These are phyloP conservation scores for Fusarium concolor DNA, from an alignment of 2,329 filamentous ascomycete species.

Conservation along the genomic window DNA sequence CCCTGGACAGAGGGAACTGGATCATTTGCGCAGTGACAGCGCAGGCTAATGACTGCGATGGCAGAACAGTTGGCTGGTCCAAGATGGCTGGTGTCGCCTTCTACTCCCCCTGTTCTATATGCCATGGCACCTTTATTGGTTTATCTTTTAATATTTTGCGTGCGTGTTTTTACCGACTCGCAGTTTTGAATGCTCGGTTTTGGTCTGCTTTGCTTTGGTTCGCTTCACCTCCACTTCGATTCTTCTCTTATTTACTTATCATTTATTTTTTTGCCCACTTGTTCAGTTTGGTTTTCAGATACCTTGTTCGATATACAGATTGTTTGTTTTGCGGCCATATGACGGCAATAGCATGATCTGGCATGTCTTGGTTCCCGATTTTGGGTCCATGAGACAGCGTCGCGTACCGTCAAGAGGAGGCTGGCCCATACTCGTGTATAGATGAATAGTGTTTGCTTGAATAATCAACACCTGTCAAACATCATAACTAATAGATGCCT, in stretches of 20 bases:
- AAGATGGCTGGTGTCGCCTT: constrained; percentile 57
- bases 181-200: constrained; percentile 17
- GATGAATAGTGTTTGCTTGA: constrained; percentile 50
- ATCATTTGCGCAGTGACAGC: constrained; percentile 48
- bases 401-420: constrained; percentile 43
- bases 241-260: constrained; percentile 44
- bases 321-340: constrained; percentile 47
- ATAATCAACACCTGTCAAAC: constrained; percentile 49
- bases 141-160: constrained; percentile 46
- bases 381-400: constrained; percentile 20
- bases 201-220: constrained; percentile 25
- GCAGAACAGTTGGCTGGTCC: constrained; percentile 63
- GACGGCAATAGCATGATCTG: constrained; percentile 39
- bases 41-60: constrained; percentile 60
- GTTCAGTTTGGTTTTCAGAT: constrained; percentile 58
- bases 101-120: constrained; percentile 56
- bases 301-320: constrained; percentile 70
- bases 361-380: constrained; percentile 25
- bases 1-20: constrained; percentile 47
- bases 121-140: constrained; percentile 54
- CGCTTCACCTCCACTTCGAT: constrained; percentile 39
- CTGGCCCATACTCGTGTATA: constrained; percentile 52
- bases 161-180: constrained; percentile 21
- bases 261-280: constrained; percentile 38
- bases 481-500: background rate